A percentile compares a stretch with the other conserved stretches of the same genome.
phyloP scores from a whole-genome alignment of 257 asterid species.

The Penstemon barbatus region DNA sequence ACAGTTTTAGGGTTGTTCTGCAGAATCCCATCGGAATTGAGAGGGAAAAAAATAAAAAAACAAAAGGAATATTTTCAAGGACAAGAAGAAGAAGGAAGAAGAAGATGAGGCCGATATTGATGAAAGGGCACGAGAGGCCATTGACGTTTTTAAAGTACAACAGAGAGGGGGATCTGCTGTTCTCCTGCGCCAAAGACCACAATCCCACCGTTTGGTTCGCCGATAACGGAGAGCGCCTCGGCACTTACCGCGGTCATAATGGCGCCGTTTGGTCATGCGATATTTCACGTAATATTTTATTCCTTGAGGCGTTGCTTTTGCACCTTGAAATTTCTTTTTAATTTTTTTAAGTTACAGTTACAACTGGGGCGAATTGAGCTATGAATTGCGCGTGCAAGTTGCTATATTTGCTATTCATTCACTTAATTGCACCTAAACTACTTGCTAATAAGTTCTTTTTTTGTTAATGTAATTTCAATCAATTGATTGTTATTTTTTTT shows the following conservation, averaged over 20 bases:
- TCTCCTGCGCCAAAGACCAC: conserved; percentile 93
- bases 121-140: conserved; percentile 99
- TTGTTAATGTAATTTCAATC: background rate
- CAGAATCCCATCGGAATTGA: too few species aligned
- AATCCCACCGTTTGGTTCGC: conserved; percentile 92
- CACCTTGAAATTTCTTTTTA: background rate
- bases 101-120: conserved; percentile 81
- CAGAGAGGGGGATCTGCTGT: conserved; percentile 83
- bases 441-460: background rate
- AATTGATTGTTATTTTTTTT: conserved; percentile 11
- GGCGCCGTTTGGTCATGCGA: conserved; percentile 99
- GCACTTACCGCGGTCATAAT: conserved; percentile 89
- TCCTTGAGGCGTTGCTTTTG: background rate
- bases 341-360: background rate
- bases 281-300: conserved; percentile 58
- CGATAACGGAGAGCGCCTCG: conserved; percentile 93
- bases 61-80: too few species aligned
- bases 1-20: too few species aligned
- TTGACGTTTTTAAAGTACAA: conserved; percentile 78
- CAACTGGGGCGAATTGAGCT: background rate
- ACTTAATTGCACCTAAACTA: too few species aligned
- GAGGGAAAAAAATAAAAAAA: too few species aligned
- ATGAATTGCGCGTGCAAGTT: background rate
- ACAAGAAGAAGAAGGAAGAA: background rate
- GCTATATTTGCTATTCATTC: background rate